phyloP scores from a whole-genome alignment of 2,329 filamentous ascomycete species.

The Colletotrichum zoysiae region DNA sequence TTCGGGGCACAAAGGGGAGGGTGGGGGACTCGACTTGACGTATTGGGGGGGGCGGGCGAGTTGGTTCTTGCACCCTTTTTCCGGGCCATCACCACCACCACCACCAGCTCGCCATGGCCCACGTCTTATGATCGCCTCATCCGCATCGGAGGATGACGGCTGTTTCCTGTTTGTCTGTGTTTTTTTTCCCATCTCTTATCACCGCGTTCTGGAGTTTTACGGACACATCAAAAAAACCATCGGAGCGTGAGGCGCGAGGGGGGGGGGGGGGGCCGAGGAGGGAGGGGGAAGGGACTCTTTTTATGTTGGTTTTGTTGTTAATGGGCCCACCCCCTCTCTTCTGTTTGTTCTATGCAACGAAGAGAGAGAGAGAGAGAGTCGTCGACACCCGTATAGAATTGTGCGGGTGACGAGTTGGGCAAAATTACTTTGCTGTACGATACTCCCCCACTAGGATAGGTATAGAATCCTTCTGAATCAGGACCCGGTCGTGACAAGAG shows the following conservation, averaged over 20 bases:
- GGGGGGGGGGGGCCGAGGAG: not conserved
- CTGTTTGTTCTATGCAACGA: constrained; percentile 19
- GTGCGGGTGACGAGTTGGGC: constrained; percentile 1
- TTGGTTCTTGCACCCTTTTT: not conserved
- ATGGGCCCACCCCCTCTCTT: not conserved
- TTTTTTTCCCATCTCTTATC: not conserved
- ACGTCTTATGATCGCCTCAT: constrained; percentile 3
- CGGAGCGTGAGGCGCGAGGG: constrained; percentile 34
- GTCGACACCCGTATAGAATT: not conserved
- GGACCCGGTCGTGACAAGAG: not conserved
- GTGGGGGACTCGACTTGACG: not conserved
- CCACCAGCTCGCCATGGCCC: not conserved
- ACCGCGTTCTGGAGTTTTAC: constrained; percentile 35
- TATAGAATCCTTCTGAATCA: constrained; percentile 31
- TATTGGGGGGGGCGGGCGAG: not conserved
- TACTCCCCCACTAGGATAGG: constrained; percentile 27
- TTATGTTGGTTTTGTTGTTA: not conserved
- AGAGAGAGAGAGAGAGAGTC: not conserved
- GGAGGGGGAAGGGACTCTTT: not conserved
- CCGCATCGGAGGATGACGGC: not conserved
- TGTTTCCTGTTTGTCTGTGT: not conserved
- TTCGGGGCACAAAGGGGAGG: not conserved
- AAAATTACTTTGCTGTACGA: constrained; percentile 19
- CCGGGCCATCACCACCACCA: constrained; percentile 1
- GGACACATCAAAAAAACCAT: constrained; percentile 38